These are phyloP conservation scores for Amanita thiersii DNA, from an alignment of 768 basidiomycete genomes.

Conservation along the genomic window DNA sequence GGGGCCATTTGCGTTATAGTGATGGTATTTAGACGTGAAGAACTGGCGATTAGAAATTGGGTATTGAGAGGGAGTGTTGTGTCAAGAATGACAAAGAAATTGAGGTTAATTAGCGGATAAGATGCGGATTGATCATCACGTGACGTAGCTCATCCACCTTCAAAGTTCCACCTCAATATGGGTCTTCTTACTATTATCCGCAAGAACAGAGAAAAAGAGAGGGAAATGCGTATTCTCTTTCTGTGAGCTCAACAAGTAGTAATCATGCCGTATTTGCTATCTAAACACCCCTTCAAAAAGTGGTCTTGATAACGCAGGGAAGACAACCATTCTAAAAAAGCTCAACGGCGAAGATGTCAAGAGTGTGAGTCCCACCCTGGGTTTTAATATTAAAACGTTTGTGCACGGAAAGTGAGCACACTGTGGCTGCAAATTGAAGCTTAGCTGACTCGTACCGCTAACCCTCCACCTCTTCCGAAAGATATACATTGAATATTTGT, in stretches of 20 bases:
- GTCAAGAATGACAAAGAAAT: neutral
- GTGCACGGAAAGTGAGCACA: conserved; percentile 70
- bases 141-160: neutral
- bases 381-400: conserved; percentile 99
- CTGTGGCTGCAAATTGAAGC: conserved; percentile 10
- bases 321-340: conserved; percentile 96
- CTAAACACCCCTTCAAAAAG: conserved; percentile 39
- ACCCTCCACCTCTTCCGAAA: conserved; percentile 15
- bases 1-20: conserved; percentile 33
- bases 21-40: conserved; percentile 6
- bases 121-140: neutral
- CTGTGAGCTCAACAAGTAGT: conserved; percentile 41
- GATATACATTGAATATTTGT: conserved; percentile 81
- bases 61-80: neutral
- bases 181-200: conserved; percentile 95
- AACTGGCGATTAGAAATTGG: neutral
- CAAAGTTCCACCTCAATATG: conserved; percentile 41
- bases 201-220: conserved; percentile 92
- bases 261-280: neutral
- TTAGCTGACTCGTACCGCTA: conserved; percentile 11
- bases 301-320: conserved; percentile 96
- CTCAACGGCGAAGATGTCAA: conserved; percentile 88
- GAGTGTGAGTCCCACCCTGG: conserved; percentile 86
- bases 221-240: conserved; percentile 94
- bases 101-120: conserved; percentile 1